A percentile compares a stretch with the other conserved stretches of the same genome.
Conservation (phyloP, 208 protist genomes). For the Trichomonas gallinae region DNA sequence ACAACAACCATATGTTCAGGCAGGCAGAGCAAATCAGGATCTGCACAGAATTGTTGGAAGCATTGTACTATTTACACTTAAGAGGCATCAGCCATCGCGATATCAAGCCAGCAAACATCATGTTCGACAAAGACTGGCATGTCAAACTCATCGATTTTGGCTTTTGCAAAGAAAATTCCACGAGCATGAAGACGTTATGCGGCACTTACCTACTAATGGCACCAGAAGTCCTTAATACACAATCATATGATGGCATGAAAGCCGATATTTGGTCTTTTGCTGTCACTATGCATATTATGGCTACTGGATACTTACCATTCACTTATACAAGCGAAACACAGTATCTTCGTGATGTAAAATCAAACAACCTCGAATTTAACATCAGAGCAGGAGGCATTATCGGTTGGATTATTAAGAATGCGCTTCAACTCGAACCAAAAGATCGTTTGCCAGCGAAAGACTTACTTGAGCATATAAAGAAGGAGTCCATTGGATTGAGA, state of each 20-base stretch:
- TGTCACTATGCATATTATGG: background rate
- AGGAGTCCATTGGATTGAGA: background rate
- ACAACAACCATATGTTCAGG: background rate
- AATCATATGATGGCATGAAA: background rate
- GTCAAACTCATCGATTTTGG: background rate
- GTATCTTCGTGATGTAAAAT: background rate
- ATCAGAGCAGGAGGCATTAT: background rate
- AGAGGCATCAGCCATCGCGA: background rate
- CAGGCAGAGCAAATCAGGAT: background rate
- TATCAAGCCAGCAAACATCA: background rate
- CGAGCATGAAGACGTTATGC: background rate
- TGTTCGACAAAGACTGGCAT: background rate
- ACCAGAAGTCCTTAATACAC: background rate
- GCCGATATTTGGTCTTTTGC: background rate
- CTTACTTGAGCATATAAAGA: background rate
- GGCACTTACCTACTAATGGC: background rate
- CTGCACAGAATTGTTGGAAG: background rate
- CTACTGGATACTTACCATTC: background rate
- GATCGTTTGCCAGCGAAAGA: background rate
- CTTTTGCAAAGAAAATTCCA: background rate
- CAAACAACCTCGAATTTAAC: background rate
- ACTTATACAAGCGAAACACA: background rate
- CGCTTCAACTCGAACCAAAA: background rate
- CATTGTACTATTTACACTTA: background rate
- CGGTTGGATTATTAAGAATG: background rate